These are phyloP conservation scores for Achlya hypogyna DNA, from an alignment of 352 stramenopile genomes.

Conservation along the genomic window DNA sequence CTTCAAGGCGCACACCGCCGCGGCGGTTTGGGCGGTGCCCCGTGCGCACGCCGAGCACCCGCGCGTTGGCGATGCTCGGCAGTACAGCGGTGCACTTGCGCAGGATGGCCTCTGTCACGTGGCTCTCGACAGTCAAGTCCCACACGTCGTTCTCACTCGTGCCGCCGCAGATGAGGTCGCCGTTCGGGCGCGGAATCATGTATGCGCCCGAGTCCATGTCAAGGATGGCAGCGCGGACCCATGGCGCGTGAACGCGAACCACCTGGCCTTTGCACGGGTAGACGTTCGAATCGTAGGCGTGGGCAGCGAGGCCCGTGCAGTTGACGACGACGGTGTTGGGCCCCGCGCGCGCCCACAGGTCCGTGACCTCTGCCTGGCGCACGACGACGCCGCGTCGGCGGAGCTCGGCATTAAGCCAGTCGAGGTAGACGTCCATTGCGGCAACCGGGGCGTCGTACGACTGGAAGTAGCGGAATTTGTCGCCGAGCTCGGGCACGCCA, in stretches of 20 bases:
- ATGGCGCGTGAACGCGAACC: conserved; percentile 16
- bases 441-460: conserved; percentile 17
- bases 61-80: conserved; percentile 1
- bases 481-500: background rate
- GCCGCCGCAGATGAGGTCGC: conserved; percentile 20
- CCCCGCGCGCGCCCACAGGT: background rate
- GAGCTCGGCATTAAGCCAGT: conserved; percentile 14
- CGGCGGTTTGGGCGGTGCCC: conserved; percentile 14
- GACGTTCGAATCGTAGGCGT: background rate
- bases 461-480: conserved; percentile 5
- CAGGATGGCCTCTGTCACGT: conserved; percentile 12
- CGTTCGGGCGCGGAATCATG: conserved; percentile 21
- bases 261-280: conserved; percentile 21
- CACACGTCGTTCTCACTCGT: conserved; percentile 15
- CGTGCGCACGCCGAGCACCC: background rate
- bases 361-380: background rate
- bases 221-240: conserved; percentile 12
- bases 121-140: conserved; percentile 4
- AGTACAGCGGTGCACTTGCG: conserved; percentile 3
- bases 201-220: conserved; percentile 20
- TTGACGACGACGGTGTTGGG: conserved; percentile 17
- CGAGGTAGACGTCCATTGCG: conserved; percentile 15
- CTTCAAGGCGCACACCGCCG: conserved; percentile 17
- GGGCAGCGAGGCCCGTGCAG: conserved; percentile 15
- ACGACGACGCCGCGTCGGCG: background rate